phyloP scores from a whole-genome alignment of 495 filamentous ascomycete species.

The Trichodelitschia bisporula region DNA sequence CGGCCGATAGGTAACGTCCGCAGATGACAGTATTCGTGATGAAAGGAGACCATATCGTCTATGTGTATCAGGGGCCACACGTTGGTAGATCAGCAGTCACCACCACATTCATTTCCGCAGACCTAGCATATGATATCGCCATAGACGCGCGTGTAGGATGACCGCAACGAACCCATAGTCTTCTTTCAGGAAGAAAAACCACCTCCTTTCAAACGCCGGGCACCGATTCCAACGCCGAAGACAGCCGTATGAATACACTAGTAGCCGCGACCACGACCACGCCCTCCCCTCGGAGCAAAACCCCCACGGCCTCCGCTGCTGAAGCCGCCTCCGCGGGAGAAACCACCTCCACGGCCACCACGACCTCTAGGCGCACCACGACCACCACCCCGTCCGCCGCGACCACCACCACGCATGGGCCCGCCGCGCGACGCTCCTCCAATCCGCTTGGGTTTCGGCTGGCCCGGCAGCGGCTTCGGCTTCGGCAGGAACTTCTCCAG shows the following conservation, averaged over 20 bases:
- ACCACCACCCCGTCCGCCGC: constrained; percentile 2
- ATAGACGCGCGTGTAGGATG: too few relatives aligned
- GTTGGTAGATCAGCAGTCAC: too few relatives aligned
- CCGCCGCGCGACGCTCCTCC: constrained; percentile 19
- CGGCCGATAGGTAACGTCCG: too few relatives aligned
- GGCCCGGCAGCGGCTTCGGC: constrained; percentile 58
- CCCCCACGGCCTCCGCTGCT: constrained; percentile 3
- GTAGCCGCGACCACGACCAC: constrained; percentile 2
- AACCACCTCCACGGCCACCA: constrained; percentile 1
- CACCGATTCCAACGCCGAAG: too few relatives aligned
- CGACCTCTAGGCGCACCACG: constrained; percentile 8
- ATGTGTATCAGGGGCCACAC: too few relatives aligned
- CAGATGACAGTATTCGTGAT: too few relatives aligned
- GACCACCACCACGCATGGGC: constrained; percentile 4
- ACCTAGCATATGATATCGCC: too few relatives aligned
- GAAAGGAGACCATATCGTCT: too few relatives aligned
- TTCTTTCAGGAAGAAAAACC: too few relatives aligned
- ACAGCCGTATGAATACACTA: constrained; percentile 1
- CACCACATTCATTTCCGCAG: too few relatives aligned
- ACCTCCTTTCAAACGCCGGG: too few relatives aligned
- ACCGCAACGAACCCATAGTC: too few relatives aligned
- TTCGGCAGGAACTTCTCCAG: constrained; percentile 88
- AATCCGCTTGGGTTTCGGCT: not conserved
- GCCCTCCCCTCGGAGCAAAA: not conserved
- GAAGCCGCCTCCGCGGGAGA: constrained; percentile 1